These are phyloP conservation scores for Mimosa bimucronata DNA, from an alignment of 306 rosid species.

Conservation along the genomic window DNA sequence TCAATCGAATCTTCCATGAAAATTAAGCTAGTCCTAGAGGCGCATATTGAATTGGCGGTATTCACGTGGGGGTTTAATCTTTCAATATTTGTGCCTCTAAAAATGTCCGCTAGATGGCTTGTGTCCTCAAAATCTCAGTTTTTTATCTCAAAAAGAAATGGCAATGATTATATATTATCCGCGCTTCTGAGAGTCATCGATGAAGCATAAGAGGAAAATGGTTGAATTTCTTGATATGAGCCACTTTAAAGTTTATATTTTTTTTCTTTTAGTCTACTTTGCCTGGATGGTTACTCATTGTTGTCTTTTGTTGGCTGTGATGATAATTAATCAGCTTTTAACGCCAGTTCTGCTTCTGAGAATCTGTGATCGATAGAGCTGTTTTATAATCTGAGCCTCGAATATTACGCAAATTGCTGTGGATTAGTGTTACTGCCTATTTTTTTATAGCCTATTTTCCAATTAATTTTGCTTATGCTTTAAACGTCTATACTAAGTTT, in stretches of 20 bases:
- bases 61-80: slow-evolving; percentile 79
- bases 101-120: slow-evolving; percentile 49
- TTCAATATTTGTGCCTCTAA: slow-evolving; percentile 80
- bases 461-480: not conserved
- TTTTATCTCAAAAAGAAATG: slow-evolving; percentile 8
- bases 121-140: not conserved
- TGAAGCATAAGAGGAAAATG: slow-evolving; percentile 59
- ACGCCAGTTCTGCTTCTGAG: slow-evolving; percentile 99
- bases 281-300: not conserved
- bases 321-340: slow-evolving; percentile 67
- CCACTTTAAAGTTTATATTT: not conserved
- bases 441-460: not conserved
- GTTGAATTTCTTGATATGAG: slow-evolving; percentile 92
- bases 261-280: not conserved
- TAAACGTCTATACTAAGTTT: not conserved
- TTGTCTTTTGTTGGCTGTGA: slow-evolving; percentile 52
- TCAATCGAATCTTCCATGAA: not conserved
- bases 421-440: too few species aligned
- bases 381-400: slow-evolving; percentile 67
- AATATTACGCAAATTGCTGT: not conserved
- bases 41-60: slow-evolving; percentile 55
- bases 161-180: slow-evolving; percentile 59
- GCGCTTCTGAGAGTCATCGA: slow-evolving; percentile 65
- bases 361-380: slow-evolving; percentile 80
- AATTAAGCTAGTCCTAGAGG: slow-evolving; percentile 57